phyloP scores from a whole-genome alignment of 306 rosid genomes.

The Lupinus albus region DNA sequence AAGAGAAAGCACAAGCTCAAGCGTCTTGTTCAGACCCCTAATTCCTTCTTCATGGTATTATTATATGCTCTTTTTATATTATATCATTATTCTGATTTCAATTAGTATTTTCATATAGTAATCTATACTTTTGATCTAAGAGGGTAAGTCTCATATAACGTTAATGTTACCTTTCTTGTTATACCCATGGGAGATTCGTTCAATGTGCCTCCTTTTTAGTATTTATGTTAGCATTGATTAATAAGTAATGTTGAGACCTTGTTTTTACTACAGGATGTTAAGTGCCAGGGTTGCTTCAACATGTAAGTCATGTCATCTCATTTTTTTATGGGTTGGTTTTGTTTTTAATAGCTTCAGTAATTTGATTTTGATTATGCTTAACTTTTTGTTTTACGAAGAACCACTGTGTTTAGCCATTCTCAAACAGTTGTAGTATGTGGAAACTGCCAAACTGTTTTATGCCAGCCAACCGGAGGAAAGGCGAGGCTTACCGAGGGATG shows the following conservation, averaged over 20 bases:
- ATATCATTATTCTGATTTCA: neutral
- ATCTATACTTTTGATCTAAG: too few relatives aligned
- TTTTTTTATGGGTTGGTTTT: neutral
- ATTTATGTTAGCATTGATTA: too few relatives aligned
- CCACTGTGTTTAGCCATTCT: conserved; percentile 61
- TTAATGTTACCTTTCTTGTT: too few relatives aligned
- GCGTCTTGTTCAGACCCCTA: conserved; percentile 56
- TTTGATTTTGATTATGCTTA: neutral
- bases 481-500: conserved; percentile 61
- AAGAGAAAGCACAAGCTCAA: conserved; percentile 61
- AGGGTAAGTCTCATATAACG: too few relatives aligned
- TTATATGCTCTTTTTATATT: neutral
- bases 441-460: conserved; percentile 57
- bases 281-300: conserved; percentile 63
- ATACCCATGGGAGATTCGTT: too few relatives aligned
- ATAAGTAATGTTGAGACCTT: neutral
- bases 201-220: neutral
- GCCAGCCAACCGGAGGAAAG: conserved; percentile 60
- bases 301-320: conserved; percentile 43
- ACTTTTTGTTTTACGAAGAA: conserved; percentile 43
- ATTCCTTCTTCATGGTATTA: conserved; percentile 61
- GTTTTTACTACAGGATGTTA: conserved; percentile 51
- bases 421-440: conserved; percentile 61
- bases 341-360: neutral
- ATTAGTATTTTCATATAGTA: neutral